phyloP scores from a whole-genome alignment of 176 grass and related monocot genomes.

The Triticum urartu region DNA sequence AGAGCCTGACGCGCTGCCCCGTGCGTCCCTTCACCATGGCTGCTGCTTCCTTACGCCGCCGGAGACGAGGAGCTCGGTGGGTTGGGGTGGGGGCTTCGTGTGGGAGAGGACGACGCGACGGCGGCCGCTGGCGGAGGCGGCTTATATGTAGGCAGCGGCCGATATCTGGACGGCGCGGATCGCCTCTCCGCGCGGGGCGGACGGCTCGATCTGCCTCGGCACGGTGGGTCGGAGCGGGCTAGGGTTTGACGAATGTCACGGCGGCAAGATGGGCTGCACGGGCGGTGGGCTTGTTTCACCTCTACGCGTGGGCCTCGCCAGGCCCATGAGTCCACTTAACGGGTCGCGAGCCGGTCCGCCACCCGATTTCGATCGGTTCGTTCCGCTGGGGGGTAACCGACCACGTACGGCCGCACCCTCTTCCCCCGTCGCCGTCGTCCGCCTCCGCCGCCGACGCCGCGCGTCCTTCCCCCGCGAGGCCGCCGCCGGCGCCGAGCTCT shows the following conservation, averaged over 20 bases:
- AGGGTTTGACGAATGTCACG: slow-evolving; percentile 16
- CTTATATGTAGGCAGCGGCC: slow-evolving; percentile 19
- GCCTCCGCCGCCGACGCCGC: neutral
- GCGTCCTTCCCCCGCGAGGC: neutral
- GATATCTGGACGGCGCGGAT: neutral
- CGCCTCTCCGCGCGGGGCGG: neutral
- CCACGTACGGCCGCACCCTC: neutral
- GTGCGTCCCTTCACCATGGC: slow-evolving; percentile 63
- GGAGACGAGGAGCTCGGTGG: slow-evolving; percentile 9
- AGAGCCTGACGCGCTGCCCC: slow-evolving; percentile 60
- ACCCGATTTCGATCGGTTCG: neutral
- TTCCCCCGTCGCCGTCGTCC: neutral
- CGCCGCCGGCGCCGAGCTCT: neutral
- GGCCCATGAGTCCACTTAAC: neutral
- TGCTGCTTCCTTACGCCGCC: slow-evolving; percentile 29
- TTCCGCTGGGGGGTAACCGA: neutral
- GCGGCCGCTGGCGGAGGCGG: neutral
- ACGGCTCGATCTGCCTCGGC: neutral
- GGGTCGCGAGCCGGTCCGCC: neutral
- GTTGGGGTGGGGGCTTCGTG: neutral
- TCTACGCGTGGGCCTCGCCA: neutral
- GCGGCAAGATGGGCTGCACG: neutral
- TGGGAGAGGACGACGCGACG: neutral
- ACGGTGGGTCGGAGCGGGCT: neutral
- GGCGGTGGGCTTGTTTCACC: neutral